Evolutionary conservation across 331 rosid genomes (phyloP), one percentile per base, ranked within the genome.

Genomic region (Acacia pycnantha): DNA sequence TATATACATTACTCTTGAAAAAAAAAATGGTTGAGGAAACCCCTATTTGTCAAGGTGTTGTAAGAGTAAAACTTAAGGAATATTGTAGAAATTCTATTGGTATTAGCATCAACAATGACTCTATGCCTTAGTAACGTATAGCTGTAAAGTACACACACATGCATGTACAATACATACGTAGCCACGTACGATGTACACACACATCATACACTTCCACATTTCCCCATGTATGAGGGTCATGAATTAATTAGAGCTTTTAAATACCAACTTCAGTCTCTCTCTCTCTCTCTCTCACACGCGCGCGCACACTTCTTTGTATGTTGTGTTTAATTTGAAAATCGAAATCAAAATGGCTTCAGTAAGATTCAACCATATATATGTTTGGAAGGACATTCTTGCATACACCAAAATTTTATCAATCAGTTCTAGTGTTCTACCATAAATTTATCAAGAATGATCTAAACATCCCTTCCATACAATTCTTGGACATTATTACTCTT

Each of bases 41-140:
- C 37, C 44, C 65, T 51, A 27, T 53, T 50, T 66, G 64, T 59
- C 81, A 41, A 58, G 16, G 8, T 22, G 13, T 29, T 70, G 69
- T 29, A 31, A 29, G 68, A 64, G 59, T 50, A 41, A 71, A 54
- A 56, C 81, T 2, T 83, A 71, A 78, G 77, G 53, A 82, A 77
- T 66, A 37, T 37, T 37, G 35, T 50, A 77, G 72, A 66, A n/a
- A 53, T 56, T 21, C 68, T 43, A 4, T 53, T 56, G 8, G 53
- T 33, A 44, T 26, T 66, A 54, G 59, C 68, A 50, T 37, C 44
- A 76, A 31, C 33, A 1, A 70, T 6, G 64, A 48, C 59, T 59
- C n/a, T 51, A 35, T 53, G 24, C 31, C 56, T 43, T 54, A 12
- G 3, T 50, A 13, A 19, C 11, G 41, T 37, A 13, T 41, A 21